Conservation (phyloP, 306 rosid species). For the Albizia julibrissin region DNA sequence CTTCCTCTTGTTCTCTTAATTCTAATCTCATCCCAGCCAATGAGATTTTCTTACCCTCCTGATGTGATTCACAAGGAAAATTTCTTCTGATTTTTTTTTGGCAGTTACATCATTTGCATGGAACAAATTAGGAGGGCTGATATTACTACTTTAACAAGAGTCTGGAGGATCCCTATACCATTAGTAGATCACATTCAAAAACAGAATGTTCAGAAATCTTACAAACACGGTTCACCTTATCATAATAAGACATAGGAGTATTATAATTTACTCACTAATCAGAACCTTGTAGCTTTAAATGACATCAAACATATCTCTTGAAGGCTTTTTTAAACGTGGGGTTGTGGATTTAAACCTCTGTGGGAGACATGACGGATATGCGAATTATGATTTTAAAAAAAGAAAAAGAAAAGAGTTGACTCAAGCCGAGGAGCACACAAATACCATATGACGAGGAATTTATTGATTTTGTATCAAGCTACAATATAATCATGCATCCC, state of each 20-base stretch:
- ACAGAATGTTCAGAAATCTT: not conserved
- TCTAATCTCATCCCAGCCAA: not conserved
- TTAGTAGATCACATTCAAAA: not conserved
- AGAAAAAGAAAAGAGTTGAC: not conserved
- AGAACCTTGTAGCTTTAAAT: too few relatives aligned
- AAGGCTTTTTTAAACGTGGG: too few relatives aligned
- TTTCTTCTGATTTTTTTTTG: too few relatives aligned
- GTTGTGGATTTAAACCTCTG: too few relatives aligned
- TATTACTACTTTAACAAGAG: not conserved
- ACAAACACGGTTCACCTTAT: not conserved
- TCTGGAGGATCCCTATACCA: not conserved
- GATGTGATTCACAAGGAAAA: too few relatives aligned
- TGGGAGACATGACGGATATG: too few relatives aligned
- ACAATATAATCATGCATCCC: not conserved
- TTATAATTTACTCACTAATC: too few relatives aligned
- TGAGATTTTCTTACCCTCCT: not conserved
- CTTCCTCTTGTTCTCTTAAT: not conserved
- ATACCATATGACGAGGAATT: not conserved
- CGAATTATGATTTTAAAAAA: too few relatives aligned
- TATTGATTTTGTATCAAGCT: not conserved
- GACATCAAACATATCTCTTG: too few relatives aligned
- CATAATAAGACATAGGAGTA: not conserved
- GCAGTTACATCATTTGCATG: too few relatives aligned
- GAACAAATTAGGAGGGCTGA: not conserved
- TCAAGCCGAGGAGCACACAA: not conserved